Evolutionary conservation across 176 grass and related monocot genomes (phyloP).

Genomic region (Phoenix roebelenii): DNA sequence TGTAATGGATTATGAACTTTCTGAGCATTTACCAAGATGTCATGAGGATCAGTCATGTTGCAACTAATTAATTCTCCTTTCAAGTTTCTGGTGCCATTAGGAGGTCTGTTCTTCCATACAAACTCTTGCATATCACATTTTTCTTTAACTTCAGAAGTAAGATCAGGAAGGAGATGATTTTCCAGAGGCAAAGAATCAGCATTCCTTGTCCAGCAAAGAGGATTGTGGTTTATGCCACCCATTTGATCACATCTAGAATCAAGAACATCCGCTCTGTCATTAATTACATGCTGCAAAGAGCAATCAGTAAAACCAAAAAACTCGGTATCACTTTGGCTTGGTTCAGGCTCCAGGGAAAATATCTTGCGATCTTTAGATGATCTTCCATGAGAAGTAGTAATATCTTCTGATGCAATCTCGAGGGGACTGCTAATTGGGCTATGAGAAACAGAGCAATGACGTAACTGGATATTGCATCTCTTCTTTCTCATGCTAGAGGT

Average conservation of each 20-base stretch:
- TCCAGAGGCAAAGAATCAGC: slow-evolving; percentile 29
- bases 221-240: slow-evolving; percentile 12
- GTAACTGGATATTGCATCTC: slow-evolving; percentile 24
- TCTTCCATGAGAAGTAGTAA: slow-evolving; percentile 30
- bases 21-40: slow-evolving; percentile 20
- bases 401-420: slow-evolving; percentile 30
- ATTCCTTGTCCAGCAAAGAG: slow-evolving; percentile 20
- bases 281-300: slow-evolving; percentile 2
- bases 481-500: slow-evolving; percentile 34
- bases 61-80: slow-evolving; percentile 20
- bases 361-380: slow-evolving; percentile 5
- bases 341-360: slow-evolving; percentile 42
- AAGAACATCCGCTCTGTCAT: slow-evolving; percentile 18
- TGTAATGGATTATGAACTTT: slow-evolving; percentile 27
- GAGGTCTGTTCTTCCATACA: slow-evolving; percentile 17
- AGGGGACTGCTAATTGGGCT: background rate
- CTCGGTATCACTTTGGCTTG: slow-evolving; percentile 19
- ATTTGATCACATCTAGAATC: slow-evolving; percentile 15
- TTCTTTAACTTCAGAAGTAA: slow-evolving; percentile 12
- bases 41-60: slow-evolving; percentile 12
- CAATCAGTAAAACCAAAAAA: slow-evolving; percentile 15
- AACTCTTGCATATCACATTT: slow-evolving; percentile 8
- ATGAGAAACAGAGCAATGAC: slow-evolving; percentile 2
- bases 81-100: slow-evolving; percentile 21
- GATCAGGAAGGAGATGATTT: slow-evolving; percentile 25